Evolutionary conservation across 1,284 basidiomycete species (phyloP), one percentile per base, ranked within the genome.

Genomic region (Lignosus rhinocerotis): DNA sequence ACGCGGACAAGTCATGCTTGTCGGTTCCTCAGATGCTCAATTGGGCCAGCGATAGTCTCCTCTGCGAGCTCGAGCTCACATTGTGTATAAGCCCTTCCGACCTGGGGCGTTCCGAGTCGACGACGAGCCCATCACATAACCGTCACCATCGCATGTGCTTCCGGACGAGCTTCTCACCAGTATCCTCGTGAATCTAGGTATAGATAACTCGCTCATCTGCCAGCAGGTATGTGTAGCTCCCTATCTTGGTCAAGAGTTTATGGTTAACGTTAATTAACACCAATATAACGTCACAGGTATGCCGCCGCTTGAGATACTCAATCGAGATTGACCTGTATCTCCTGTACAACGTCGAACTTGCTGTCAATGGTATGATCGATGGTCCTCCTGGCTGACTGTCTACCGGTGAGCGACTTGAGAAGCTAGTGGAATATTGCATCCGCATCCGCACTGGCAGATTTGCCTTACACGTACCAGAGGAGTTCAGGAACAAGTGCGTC

Each of bases 291-390:
- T 38, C 36, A 25, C 6, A 87, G 86, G 77, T 81, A 21, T 83
- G 76, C 65, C 74, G 62, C 38, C 61, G 69, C 12, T 71, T 86
- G 50, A 71, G 71, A 45, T 56, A 66, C 6, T 50, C 77, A 14
- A 71, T 84, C 11, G 67, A 70, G n/a, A 66, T 70, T 9, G 73
- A 76, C n/a, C 68, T 73, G 2, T 63, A 59, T 14, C 70, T 82
- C 21, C 82, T 80, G 63, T 85, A 85, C 59, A 74, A 66, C 21
- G 77, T 86, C 51, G 80, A 85, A 55, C 79, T 87, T 14, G 75
- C 74, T 5, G 70, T 75, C 11, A 69, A 76, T 14, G 80, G 81
- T 10, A 75, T 80, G 71, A 73, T 74, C 55, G 73, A 83, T 60
- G 78, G 79, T 1, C 67, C 69, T n/a, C 66, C 65, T 3, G 63